phyloP scores from a whole-genome alignment of 1,284 basidiomycete species.

The Austroboletus novae-zelandiae region DNA sequence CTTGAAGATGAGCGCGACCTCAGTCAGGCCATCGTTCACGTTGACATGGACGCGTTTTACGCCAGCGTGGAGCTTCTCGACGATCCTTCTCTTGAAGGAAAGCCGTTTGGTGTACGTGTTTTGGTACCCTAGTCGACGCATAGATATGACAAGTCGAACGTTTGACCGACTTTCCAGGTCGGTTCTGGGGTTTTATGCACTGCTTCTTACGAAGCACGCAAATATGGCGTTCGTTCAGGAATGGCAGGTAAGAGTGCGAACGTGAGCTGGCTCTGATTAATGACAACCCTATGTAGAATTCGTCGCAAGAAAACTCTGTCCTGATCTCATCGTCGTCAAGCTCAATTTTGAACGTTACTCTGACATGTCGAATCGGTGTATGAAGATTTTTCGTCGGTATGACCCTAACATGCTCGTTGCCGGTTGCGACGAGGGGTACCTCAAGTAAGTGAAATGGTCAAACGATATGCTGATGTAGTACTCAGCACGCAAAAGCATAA shows the following conservation, averaged over 20 bases:
- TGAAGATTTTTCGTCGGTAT: conserved; percentile 71
- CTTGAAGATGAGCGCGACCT: conserved; percentile 81
- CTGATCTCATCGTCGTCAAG: conserved; percentile 78
- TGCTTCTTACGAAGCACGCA: conserved; percentile 89
- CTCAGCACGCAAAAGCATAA: conserved; percentile 53
- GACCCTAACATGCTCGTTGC: conserved; percentile 80
- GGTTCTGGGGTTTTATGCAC: conserved; percentile 79
- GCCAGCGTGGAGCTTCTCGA: conserved; percentile 77
- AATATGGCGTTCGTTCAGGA: conserved; percentile 84
- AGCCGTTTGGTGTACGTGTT: conserved; percentile 81
- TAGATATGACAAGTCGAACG: not conserved
- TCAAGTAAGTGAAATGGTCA: conserved; percentile 59
- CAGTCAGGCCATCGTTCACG: conserved; percentile 80
- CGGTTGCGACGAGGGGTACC: conserved; percentile 87
- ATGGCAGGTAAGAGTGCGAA: conserved; percentile 69
- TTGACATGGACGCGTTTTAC: conserved; percentile 83
- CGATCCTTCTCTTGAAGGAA: conserved; percentile 77
- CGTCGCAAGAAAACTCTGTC: conserved; percentile 92
- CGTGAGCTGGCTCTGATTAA: not conserved
- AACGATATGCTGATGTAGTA: not conserved
- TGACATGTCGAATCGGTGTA: conserved; percentile 68
- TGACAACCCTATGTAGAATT: conserved; percentile 50
- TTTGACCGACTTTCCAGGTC: conserved; percentile 45
- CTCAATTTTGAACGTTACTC: conserved; percentile 66
- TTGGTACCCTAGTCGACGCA: not conserved